phyloP scores from a whole-genome alignment of 208 protist species.

The Vickermania ingenoplastis region DNA sequence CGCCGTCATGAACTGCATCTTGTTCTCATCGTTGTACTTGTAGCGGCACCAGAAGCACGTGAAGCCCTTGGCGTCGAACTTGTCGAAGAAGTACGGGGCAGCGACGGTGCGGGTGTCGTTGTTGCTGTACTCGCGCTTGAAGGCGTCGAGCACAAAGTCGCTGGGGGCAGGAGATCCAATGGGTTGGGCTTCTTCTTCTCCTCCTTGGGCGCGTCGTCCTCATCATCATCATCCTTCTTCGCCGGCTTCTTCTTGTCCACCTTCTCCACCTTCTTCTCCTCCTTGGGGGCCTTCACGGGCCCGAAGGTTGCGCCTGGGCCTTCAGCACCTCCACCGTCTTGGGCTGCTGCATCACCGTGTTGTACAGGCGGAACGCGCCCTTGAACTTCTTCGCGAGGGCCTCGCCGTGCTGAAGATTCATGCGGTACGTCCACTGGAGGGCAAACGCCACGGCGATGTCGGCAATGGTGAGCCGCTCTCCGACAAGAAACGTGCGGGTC shows the following conservation, averaged over 20 bases:
- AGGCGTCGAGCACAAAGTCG: constrained; percentile 58
- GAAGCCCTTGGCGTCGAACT: constrained; percentile 60
- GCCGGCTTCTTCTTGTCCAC: too few relatives aligned
- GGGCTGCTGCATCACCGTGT: constrained; percentile 71
- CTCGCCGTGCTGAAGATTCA: constrained; percentile 24
- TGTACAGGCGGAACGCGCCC: constrained; percentile 55
- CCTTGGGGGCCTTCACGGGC: constrained; percentile 23
- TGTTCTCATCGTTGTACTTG: constrained; percentile 81
- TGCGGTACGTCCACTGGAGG: constrained; percentile 46
- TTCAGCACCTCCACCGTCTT: constrained; percentile 56
- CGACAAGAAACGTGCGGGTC: constrained; percentile 77
- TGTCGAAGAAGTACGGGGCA: constrained; percentile 56
- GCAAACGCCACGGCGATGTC: constrained; percentile 64
- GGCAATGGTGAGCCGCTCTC: constrained; percentile 71
- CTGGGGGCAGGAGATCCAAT: constrained; percentile 48
- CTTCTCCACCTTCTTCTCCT: too few relatives aligned
- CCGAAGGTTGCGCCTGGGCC: constrained; percentile 33
- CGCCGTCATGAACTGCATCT: constrained; percentile 79
- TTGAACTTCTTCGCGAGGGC: constrained; percentile 53
- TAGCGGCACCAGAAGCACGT: constrained; percentile 65
- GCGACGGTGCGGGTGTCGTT: constrained; percentile 62
- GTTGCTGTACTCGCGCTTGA: constrained; percentile 76
- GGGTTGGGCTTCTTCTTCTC: constrained; percentile 67
- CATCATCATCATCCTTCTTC: too few relatives aligned
- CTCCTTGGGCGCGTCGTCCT: constrained; percentile 29